phyloP scores from a whole-genome alignment of 140 eudicot species.

The Cichorium intybus region DNA sequence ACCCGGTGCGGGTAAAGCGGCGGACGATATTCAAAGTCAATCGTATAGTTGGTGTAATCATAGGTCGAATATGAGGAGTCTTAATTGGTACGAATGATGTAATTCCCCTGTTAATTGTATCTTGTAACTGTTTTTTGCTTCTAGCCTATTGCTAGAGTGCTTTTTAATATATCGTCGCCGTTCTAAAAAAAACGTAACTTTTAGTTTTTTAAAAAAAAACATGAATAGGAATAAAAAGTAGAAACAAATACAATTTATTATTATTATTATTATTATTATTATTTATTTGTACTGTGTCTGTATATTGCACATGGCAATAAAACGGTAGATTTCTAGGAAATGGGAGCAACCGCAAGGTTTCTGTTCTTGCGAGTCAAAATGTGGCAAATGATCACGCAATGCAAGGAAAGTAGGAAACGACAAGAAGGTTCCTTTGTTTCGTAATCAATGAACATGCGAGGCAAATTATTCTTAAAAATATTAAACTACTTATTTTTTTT shows the following conservation, averaged over 20 bases:
- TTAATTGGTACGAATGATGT: no score
- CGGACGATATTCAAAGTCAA: no score
- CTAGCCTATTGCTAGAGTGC: no score
- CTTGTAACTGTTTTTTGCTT: no score
- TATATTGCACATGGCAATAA: slow-evolving; percentile 19
- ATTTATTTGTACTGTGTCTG: not conserved
- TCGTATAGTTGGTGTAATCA: no score
- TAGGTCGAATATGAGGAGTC: no score
- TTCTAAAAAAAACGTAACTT: no score
- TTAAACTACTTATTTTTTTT: not conserved
- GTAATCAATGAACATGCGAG: slow-evolving; percentile 2
- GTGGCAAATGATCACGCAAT: slow-evolving; percentile 12
- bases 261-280: not conserved
- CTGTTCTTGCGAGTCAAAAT: slow-evolving; percentile 11
- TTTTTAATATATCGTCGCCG: no score
- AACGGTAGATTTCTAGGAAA: slow-evolving; percentile 19
- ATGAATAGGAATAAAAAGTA: no score
- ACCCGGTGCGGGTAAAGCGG: no score
- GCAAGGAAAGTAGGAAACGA: slow-evolving; percentile 16
- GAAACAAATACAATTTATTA: not conserved
- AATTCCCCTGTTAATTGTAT: no score
- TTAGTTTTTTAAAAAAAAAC: no score
- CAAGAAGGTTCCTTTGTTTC: slow-evolving; percentile 19
- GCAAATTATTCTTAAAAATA: not conserved
- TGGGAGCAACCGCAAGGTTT: not conserved